Evolutionary conservation across 1,284 basidiomycete genomes (phyloP), one percentile per base, ranked within the genome.

Genomic region (Rhodotorula sp.): DNA sequence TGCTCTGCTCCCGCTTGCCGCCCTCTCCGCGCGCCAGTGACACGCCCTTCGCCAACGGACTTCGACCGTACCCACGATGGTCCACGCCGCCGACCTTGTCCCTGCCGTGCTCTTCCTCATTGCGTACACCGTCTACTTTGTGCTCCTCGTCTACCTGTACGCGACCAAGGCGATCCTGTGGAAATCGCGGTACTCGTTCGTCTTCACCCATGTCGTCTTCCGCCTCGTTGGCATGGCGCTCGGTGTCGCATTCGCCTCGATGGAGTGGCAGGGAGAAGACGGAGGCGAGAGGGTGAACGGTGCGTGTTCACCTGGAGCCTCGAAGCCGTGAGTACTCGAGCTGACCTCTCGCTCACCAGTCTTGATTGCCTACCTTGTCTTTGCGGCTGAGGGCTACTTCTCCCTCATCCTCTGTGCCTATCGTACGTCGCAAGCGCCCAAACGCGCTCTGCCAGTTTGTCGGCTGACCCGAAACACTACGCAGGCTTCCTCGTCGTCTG

Each of bases 401-500:
- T 68, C 74, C 9, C 71, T 79, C 13, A 73, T 78, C 27, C 65
- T 78, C 10, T 78, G 75, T 55, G 66, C 68, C 7, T 70, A 66
- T 17, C 74, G 64, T 60, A 19, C 23, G 56, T 46, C 5, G 3
- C 34, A 34, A 34, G 34, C 34, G 2, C 5, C 34, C 34, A 5
- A 2, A 5, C 34, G 34, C 34, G 5, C 34, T 5, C 34, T 5
- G 5, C 2, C 2, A 34, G 34, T 34, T 5, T 34, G 3, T 34
- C 34, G 5, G 34, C 34, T 34, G 34, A 34, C 34, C 34, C 34
- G 34, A 4, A 25, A 19, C 21, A 13, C 27, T 16, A 19, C 7
- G 8, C 57, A 66, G 64, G 75, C 48, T 78, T 66, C 64, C 64
- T 79, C 9, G 71, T 79, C 48, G 66, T 70, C 23, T 79, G 77